Percentiles rank a stretch among this genome's conserved stretches.
Conservation (phyloP, 2,329 filamentous ascomycete species). For the Fusarium dimerum region DNA sequence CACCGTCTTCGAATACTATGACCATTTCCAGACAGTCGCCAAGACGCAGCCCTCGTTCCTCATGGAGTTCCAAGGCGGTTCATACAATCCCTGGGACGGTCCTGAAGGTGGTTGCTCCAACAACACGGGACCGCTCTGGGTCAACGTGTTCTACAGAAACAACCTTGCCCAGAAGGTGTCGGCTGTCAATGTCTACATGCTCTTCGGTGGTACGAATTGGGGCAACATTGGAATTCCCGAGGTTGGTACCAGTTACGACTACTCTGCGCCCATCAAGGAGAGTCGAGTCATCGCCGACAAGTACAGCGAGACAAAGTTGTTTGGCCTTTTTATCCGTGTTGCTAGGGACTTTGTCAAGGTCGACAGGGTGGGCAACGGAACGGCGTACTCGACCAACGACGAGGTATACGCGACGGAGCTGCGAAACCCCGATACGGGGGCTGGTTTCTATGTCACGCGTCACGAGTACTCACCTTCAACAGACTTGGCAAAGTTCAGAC, state of each 20-base stretch:
- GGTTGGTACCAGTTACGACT: slow-evolving; percentile 1
- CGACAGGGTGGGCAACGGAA: neutral
- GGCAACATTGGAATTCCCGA: neutral
- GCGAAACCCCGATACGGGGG: neutral
- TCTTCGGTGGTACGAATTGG: slow-evolving; percentile 1
- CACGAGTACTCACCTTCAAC: neutral
- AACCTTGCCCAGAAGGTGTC: neutral
- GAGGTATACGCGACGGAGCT: neutral
- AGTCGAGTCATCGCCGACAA: neutral
- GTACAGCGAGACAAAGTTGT: neutral
- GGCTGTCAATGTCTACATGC: slow-evolving; percentile 1
- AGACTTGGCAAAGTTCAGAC: neutral
- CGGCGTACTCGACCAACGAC: neutral
- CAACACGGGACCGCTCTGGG: slow-evolving; percentile 59
- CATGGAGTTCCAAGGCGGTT: slow-evolving; percentile 31
- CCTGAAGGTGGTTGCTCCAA: slow-evolving; percentile 55
- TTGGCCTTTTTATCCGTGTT: neutral
- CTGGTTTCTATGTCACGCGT: neutral
- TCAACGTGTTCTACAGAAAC: slow-evolving; percentile 20
- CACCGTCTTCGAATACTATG: slow-evolving; percentile 25
- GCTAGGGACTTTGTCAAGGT: neutral
- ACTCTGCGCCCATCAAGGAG: neutral
- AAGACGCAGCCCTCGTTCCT: slow-evolving; percentile 25
- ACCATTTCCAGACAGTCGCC: slow-evolving; percentile 23
- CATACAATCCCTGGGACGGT: slow-evolving; percentile 63